Evolutionary conservation across 176 grass and related monocot species (phyloP).

Genomic region (Chrysopogon serrulatus): DNA sequence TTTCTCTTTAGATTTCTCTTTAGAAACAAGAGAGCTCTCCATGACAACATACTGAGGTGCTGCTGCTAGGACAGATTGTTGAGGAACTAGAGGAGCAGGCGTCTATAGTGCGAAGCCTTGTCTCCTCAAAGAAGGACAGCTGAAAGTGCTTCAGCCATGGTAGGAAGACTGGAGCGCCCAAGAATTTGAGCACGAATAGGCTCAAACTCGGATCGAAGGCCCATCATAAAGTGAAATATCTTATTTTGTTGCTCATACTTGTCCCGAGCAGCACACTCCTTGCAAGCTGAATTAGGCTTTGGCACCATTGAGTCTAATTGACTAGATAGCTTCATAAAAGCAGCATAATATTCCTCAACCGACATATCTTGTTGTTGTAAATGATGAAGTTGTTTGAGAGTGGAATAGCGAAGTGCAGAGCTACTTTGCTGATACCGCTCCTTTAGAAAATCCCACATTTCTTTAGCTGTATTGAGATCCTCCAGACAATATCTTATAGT

Average conservation of each 20-base stretch:
- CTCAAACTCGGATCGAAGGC: neutral
- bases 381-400: neutral
- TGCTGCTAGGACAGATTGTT: neutral
- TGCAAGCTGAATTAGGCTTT: neutral
- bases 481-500: neutral
- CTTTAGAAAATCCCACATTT: neutral
- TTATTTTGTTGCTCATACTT: neutral
- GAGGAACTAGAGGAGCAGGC: too few relatives aligned
- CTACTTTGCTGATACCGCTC: neutral
- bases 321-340: neutral
- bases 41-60: too few relatives aligned
- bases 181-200: neutral
- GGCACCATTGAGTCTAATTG: neutral
- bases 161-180: neutral
- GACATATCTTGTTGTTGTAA: neutral
- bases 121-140: neutral
- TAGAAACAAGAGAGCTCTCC: neutral
- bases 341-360: neutral
- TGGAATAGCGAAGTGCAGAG: neutral
- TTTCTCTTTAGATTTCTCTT: neutral
- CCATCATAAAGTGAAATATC: neutral
- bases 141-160: neutral
- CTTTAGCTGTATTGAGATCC: neutral
- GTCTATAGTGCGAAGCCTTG: neutral
- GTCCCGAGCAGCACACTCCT: neutral